Base-by-base conservation (phyloP, 192 early-diverging fungal genomes). In the Podila epigama region DNA sequence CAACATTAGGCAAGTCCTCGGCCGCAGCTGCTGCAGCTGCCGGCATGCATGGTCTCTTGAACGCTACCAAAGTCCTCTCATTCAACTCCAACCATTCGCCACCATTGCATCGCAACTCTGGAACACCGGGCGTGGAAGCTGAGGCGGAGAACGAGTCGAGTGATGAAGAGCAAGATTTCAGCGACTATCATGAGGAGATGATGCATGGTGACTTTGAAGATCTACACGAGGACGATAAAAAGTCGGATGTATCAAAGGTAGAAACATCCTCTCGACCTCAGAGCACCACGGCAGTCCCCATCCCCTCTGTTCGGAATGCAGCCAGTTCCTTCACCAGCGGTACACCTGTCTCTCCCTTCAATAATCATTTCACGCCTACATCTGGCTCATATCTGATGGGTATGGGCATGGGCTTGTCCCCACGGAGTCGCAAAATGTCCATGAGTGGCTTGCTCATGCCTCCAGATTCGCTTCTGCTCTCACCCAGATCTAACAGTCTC, bases 131-230 rank as follows among this genome's bases (percentile, higher is more conserved):
- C 8, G 50, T 25, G 2, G 40, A 56, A 35, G 59, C 11, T 13
- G 65, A 60, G 10, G 1, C 10, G 15, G 53, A 67, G 61, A 64
- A 55, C 36, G 60, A 79, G 12, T 68, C 80, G 20, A 77, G 81
- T 44, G 75, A 81, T 37, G 79, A 81, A 9, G 83, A 86, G 18
- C 75, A 73, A 7, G 83, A 85, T 11, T 80, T 78, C 40, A 81
- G 79, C 53, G 87, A 88, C 63, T 88, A 85, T 40, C 82, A 86
- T 31, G 87, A 88, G 56, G 87, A 88, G 51, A 88, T 88, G 87
- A 69, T 88, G 58, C 81, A 73, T 27, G 85, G 82, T n/a, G 83
- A 86, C n/a, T 77, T 77, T 32, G 66, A 68, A 3, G 73, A 77
- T 60, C 35, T 77, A 34, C 66, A 77, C 7, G 66, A 68, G 40